Base-by-base conservation (phyloP, 148 eudicot species). In the Polygonum maritimum region DNA sequence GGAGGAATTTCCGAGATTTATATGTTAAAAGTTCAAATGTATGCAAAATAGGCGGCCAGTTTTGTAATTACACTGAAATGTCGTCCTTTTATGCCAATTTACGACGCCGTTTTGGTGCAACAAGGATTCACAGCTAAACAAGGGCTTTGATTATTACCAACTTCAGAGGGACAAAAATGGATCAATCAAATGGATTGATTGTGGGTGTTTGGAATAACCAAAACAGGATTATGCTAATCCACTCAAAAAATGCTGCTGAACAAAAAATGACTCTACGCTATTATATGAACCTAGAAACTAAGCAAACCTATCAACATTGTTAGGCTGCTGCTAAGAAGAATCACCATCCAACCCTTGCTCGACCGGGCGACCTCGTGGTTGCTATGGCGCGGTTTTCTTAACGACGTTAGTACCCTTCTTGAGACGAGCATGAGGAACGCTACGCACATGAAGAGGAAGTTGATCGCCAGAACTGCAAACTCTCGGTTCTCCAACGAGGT, bases 401-500 rank as follows among this genome's bases (percentile, higher is more conserved):
- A 69, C 55, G 83, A 69, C 35, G 77, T 79, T 77, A 82, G 79
- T 71, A 85, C 60, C 58, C 86, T 78, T 76, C 85, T 84, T 26
- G 90, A 83, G 33, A 89, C 81, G 58, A 93, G 69, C 86, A 84
- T 88, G 86, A 81, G 71, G 71, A 91, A 83, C 22, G 94, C 90
- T 75, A 90, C 71, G 73, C 87, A 87, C 67, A 84, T 74, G 81
- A 94, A 90, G 44, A 82, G 82, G 75, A 94, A 82, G 78, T 90
- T 83, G 78, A 88, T 84, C 60, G 87, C 75, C 19, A 94, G 62
- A 48, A 91, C 76, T 36, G 88, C 88, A 31, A 91, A 84, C 89
- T 90, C 95, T 84, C 88, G 89, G 75, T 85, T 90, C 72, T 90
- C 97, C 81, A 94, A 72, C 71, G 83, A 85, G 3, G 81, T 81